phyloP scores from a whole-genome alignment of 2,329 filamentous ascomycete genomes.

The Acrocalymma vagum region DNA sequence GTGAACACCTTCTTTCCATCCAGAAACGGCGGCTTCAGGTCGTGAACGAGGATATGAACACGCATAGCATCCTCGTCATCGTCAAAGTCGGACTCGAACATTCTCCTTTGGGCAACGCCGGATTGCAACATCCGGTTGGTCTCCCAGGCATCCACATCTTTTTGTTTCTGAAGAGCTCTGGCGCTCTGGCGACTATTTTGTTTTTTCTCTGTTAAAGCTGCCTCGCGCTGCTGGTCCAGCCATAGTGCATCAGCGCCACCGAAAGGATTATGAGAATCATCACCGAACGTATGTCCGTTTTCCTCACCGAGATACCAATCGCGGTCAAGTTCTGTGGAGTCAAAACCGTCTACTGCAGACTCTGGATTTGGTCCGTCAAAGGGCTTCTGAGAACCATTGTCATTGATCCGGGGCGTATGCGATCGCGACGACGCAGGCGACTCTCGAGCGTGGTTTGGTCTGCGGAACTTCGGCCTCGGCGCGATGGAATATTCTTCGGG shows the following conservation, averaged over 20 bases:
- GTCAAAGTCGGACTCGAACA: conserved; percentile 82
- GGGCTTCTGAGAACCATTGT: conserved; percentile 56
- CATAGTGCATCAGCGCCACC: conserved; percentile 76
- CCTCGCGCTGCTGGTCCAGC: conserved; percentile 79
- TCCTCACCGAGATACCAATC: conserved; percentile 95
- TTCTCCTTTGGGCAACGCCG: conserved; percentile 88
- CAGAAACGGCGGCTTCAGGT: conserved; percentile 91
- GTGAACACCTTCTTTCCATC: conserved; percentile 97
- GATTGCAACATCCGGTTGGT: conserved; percentile 98
- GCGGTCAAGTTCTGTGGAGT: conserved; percentile 79
- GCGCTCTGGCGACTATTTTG: conserved; percentile 74
- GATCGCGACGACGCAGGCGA: conserved; percentile 43
- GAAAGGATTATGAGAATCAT: conserved; percentile 93
- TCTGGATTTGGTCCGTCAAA: conserved; percentile 73
- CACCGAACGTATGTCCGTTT: conserved; percentile 83
- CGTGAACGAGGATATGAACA: conserved; percentile 90
- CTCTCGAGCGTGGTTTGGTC: conserved; percentile 37
- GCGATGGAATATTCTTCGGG: conserved; percentile 67
- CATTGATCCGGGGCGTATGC: conserved; percentile 41
- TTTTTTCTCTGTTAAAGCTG: conserved; percentile 81
- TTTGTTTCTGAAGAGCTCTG: conserved; percentile 83
- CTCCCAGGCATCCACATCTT: conserved; percentile 97
- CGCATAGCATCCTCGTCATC: conserved; percentile 91
- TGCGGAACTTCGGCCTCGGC: conserved; percentile 55
- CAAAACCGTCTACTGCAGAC: conserved; percentile 69